Evolutionary conservation across 306 rosid genomes (phyloP), one percentile per base, ranked within the genome.

Genomic region (Sicyos baderoa): DNA sequence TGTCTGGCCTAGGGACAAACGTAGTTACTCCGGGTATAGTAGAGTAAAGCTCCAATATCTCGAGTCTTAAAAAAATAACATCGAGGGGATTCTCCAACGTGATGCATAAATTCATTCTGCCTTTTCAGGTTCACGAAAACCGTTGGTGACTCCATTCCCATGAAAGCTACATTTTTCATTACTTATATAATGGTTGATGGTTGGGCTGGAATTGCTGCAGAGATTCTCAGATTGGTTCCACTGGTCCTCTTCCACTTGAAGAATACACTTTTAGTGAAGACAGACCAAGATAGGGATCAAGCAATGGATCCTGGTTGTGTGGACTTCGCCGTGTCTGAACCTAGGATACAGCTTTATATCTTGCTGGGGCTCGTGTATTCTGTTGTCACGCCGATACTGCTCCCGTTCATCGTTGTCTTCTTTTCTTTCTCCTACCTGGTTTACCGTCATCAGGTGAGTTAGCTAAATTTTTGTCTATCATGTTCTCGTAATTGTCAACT

Each of bases 141-240:
- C 35, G 84, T 88, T 59, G 96, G 95, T 54, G 83, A 86, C 71
- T 80, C 96, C 44, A 80, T 92, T 64, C 98, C 98, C 77, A 86
- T 92, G 98, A 89, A 89, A 78, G 98, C 93, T 35, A 89, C 96
- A 21, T 92, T 89, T 86, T 92, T 87, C 88, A 92, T 92, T 23
- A 92, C 98, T 70, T 92, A 92, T 62, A 73, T 83, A 81, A 89
- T 87, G 98, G 80, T 92, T 4, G 98, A 92, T 65, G 98, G 98
- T 16, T 92, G 98, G 96, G 74, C 96, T 75, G 96, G 98, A 78
- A 35, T 92, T 64, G 96, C 96, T 51, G 92, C 82, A 54, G 96
- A 92, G 78, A 81, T 89, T 58, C 81, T 89, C 40, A 87, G 98
- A 81, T 22, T 92, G 84, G 54, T 59, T 74, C 77, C 96, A 4